Base-by-base conservation (phyloP, 768 basidiomycete genomes). In the Mycena capillaripes region DNA sequence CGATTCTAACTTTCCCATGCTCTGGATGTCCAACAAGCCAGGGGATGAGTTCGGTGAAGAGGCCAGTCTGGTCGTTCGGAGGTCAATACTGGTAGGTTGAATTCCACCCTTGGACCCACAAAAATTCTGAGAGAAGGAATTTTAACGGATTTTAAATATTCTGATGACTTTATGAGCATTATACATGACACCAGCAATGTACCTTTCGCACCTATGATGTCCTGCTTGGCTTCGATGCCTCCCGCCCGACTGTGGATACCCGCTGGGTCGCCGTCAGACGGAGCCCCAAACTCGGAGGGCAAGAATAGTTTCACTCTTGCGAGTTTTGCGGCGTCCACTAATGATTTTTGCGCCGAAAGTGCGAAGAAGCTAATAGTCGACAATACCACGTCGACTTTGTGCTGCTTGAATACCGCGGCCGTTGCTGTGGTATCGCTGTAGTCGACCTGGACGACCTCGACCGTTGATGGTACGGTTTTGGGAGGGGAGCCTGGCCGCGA, bases 61-160 rank as follows among this genome's bases (percentile, higher is more conserved):
- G n/a, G n/a, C n/a, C n/a, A n/a, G n/a, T n/a, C n/a, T n/a, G n/a
- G n/a, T n/a, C n/a, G n/a, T n/a, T n/a, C n/a, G n/a, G n/a, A n/a
- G n/a, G n/a, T n/a, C n/a, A n/a, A n/a, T n/a, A n/a, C n/a, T n/a
- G n/a, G n/a, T n/a, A n/a, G n/a, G n/a, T n/a, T n/a, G n/a, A n/a
- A n/a, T n/a, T n/a, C n/a, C n/a, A n/a, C n/a, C n/a, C n/a, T n/a
- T n/a, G n/a, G n/a, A 77, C 79, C 59, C 71, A 83, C 84, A 56
- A 78, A 83, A 70, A 84, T 61, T 34, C 83, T 78, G 50, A 78
- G 44, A 0, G 74, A 77, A 11, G 83, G 80, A 11, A 84, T 71
- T 3, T 79, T 79, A 42, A 79, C 72, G 29, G 78, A 75, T 23
- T 81, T 76, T 63, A 81, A 36, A 32, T 82, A 74, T 30, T 79